phyloP scores from a whole-genome alignment of 805 yeast species.

The Blastobotrys terrestris region DNA sequence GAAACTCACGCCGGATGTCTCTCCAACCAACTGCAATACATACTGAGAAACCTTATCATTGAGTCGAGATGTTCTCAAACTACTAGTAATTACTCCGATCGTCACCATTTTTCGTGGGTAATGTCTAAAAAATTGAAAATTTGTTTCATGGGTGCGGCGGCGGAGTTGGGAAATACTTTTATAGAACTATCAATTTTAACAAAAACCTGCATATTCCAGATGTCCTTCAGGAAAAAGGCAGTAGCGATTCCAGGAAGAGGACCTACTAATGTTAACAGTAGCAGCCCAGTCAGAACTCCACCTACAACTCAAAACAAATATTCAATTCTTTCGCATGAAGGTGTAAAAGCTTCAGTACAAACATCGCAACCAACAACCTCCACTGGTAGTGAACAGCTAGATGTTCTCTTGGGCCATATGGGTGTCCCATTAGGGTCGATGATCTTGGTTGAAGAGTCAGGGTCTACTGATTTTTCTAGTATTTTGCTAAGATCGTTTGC shows the following conservation, averaged over 20 bases:
- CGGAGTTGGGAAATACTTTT: background rate
- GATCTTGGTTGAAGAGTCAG: conserved; percentile 70
- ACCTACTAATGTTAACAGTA: background rate
- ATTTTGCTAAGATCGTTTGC: conserved; percentile 63
- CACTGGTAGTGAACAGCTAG: conserved; percentile 74
- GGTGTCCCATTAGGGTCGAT: conserved; percentile 80
- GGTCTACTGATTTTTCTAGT: conserved; percentile 81
- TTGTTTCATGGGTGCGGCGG: background rate
- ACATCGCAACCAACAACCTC: conserved; percentile 74
- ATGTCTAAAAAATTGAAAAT: too few relatives aligned
- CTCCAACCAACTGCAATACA: background rate
- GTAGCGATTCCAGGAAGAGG: conserved; percentile 13
- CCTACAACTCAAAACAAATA: background rate
- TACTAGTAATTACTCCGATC: background rate
- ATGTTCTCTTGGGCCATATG: conserved; percentile 65
- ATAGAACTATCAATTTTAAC: too few relatives aligned
- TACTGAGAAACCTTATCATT: background rate
- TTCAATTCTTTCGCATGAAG: conserved; percentile 38
- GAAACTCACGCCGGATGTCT: background rate
- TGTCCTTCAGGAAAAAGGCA: conserved; percentile 20
- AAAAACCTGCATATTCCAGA: too few relatives aligned
- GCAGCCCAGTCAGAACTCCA: background rate
- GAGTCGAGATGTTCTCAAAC: background rate
- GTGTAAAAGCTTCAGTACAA: conserved; percentile 67
- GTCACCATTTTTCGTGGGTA: background rate